Conservation (phyloP, 2,329 filamentous ascomycete species). For the Cercospora berteroae region DNA sequence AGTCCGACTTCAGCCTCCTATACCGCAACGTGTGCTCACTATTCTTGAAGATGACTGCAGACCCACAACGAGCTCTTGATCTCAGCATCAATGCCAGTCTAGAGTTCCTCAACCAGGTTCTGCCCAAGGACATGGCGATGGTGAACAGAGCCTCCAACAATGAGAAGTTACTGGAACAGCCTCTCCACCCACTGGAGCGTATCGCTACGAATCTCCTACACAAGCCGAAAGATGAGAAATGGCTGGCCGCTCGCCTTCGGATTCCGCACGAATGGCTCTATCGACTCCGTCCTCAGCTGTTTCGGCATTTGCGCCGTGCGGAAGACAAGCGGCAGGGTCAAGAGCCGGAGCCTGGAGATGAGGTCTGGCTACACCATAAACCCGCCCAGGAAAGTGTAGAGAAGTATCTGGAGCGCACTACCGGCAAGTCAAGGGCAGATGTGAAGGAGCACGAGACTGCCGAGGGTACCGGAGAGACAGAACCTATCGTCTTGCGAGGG, state of each 20-base stretch:
- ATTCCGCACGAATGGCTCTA: slow-evolving; percentile 59
- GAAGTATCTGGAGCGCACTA: slow-evolving; percentile 20
- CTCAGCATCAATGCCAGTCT: slow-evolving; percentile 62
- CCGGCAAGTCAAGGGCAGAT: not conserved
- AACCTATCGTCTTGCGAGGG: not conserved
- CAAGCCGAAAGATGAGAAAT: slow-evolving; percentile 56
- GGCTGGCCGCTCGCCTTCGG: slow-evolving; percentile 56
- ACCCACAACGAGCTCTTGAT: slow-evolving; percentile 61
- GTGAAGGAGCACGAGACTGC: not conserved
- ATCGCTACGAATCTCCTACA: slow-evolving; percentile 50
- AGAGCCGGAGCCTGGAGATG: slow-evolving; percentile 41
- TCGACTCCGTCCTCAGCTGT: slow-evolving; percentile 48
- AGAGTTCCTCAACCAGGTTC: slow-evolving; percentile 59
- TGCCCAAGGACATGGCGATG: slow-evolving; percentile 49
- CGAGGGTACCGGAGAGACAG: not conserved
- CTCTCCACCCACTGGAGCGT: slow-evolving; percentile 41
- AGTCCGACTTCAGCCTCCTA: slow-evolving; percentile 65
- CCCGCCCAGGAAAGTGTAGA: slow-evolving; percentile 32
- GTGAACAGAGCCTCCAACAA: slow-evolving; percentile 54
- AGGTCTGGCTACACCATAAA: slow-evolving; percentile 56
- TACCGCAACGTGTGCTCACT: slow-evolving; percentile 60
- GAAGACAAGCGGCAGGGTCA: slow-evolving; percentile 41
- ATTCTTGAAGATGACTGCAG: slow-evolving; percentile 62
- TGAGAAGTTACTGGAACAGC: slow-evolving; percentile 48
- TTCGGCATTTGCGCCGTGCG: slow-evolving; percentile 41